Percentiles rank a stretch among this genome's conserved stretches.
phyloP scores from a whole-genome alignment of 352 stramenopile genomes.

The Globisporangium yorkense region DNA sequence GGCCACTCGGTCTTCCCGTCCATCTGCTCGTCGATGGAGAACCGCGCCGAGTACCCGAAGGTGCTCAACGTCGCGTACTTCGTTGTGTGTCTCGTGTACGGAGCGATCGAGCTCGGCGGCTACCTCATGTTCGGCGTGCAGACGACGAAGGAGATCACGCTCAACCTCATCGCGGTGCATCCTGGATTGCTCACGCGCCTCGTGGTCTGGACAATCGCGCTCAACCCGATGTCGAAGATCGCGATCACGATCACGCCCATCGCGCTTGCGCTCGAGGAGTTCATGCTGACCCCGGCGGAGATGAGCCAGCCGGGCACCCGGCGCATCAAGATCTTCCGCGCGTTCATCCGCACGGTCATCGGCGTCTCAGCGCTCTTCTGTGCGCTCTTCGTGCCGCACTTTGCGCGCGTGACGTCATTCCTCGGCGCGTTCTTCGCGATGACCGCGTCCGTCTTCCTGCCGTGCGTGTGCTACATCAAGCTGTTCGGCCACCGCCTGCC shows the following conservation, averaged over 20 bases:
- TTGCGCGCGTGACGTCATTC: constrained; percentile 80
- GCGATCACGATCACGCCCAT: constrained; percentile 80
- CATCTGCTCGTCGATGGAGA: constrained; percentile 81
- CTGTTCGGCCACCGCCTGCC: constrained; percentile 57
- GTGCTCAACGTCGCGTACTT: constrained; percentile 74
- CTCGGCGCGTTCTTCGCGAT: constrained; percentile 84
- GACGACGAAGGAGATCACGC: constrained; percentile 83
- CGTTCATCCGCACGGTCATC: constrained; percentile 58
- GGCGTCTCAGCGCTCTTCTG: constrained; percentile 47
- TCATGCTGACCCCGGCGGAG: constrained; percentile 43
- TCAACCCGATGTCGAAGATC: constrained; percentile 89
- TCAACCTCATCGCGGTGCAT: constrained; percentile 73
- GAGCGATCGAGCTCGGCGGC: constrained; percentile 60
- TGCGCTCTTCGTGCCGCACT: constrained; percentile 75
- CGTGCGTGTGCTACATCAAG: constrained; percentile 82
- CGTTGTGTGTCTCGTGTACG: constrained; percentile 69
- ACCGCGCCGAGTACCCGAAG: constrained; percentile 50
- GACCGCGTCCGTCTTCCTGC: constrained; percentile 78
- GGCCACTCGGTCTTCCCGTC: constrained; percentile 87
- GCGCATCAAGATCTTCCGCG: constrained; percentile 43
- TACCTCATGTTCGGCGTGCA: constrained; percentile 81
- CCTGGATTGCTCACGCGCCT: constrained; percentile 51
- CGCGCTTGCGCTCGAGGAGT: constrained; percentile 68
- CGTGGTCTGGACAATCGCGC: constrained; percentile 76
- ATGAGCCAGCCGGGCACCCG: constrained; percentile 23